Evolutionary conservation across 225 moss, liverwort and hornwort species (phyloP), one percentile per base, ranked within the genome.

Genomic region (Rhytidiadelphus loreus): DNA sequence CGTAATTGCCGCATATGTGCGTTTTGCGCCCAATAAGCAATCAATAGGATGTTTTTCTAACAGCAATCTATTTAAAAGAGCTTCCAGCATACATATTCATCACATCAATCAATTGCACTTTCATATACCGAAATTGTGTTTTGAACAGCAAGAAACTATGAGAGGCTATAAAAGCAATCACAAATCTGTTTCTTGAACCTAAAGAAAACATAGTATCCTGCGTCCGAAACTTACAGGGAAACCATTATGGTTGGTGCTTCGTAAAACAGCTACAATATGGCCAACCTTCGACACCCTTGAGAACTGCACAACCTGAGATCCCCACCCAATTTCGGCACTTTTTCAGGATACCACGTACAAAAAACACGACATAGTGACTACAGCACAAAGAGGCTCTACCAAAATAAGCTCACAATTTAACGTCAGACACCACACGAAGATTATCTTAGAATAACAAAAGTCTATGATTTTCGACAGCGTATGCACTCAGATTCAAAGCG

Each of bases 181-280:
- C 33, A 83, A 43, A 35, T 33, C 33, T 23, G n/a, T 72, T 69
- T 55, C 55, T 78, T 19, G 43, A 80, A 57, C 33, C 46, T 29
- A 44, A 73, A 28, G 52, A 63, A 46, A 52, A 55, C 28, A 56
- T 22, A 33, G 17, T 39, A 74, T 46, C 56, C 79, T 61, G 72
- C 30, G 18, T 39, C 60, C 82, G 56, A 50, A 80, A 81, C 94
- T 93, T 90, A 98, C 98, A 85, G 98, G 98, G 81, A 95, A 98
- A 59, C 98, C 98, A 89, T 98, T 96, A 83, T 97, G 97, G 46
- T 95, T 93, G 89, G 96, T 97, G 92, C 93, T 95, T 87, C 94
- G 94, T 85, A 98, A 87, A 82, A 93, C 87, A 62, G 94, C 89
- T 56, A 98, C 97, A 73, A 98, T 96, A 68, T 97, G 96, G 62